phyloP scores from a whole-genome alignment of 257 asterid species.

The Primulina huaijiensis region DNA sequence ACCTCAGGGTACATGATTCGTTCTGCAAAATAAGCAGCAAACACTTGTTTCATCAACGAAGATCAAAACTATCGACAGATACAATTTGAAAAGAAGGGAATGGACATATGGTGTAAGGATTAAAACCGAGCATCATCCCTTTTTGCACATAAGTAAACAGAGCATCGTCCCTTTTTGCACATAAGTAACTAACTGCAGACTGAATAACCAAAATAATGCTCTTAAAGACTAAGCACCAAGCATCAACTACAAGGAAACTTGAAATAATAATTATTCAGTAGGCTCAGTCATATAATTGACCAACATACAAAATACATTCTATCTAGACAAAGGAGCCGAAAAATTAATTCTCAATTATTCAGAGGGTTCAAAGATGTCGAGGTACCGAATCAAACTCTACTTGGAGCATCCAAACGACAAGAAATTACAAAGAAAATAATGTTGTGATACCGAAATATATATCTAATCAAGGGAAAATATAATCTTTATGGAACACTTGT shows the following conservation, averaged over 20 bases:
- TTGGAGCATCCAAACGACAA: background rate
- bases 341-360: background rate
- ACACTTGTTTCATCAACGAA: background rate
- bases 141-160: background rate
- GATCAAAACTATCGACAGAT: background rate
- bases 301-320: background rate
- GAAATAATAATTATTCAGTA: background rate
- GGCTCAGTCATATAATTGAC: too few species aligned
- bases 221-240: background rate
- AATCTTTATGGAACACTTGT: background rate
- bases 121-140: background rate
- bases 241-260: background rate
- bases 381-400: background rate
- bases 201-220: background rate
- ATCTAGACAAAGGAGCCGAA: background rate
- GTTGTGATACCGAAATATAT: background rate
- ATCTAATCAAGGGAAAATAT: background rate
- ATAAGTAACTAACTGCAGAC: background rate
- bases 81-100: background rate
- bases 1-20: conserved; percentile 70
- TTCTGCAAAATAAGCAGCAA: conserved; percentile 42
- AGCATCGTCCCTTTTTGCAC: background rate
- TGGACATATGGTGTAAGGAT: background rate
- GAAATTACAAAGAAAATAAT: too few species aligned
- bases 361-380: background rate